Conservation (phyloP, 495 filamentous ascomycete species). For the Penicillium angulare region DNA sequence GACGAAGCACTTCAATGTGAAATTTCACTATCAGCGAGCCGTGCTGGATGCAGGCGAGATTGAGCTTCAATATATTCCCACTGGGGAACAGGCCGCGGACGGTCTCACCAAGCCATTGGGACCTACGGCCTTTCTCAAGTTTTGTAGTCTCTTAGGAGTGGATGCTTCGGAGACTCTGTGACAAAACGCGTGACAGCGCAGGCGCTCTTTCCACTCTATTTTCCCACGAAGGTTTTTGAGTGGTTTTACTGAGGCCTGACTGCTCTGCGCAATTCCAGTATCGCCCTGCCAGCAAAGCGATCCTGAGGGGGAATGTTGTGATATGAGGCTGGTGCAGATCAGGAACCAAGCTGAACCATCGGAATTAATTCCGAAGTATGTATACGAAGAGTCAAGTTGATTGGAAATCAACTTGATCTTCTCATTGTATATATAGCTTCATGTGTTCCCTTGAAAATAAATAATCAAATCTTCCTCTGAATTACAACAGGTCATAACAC, state of each 20-base stretch:
- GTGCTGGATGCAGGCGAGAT: constrained; percentile 12
- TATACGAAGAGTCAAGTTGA: constrained; percentile 1
- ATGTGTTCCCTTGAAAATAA: background rate
- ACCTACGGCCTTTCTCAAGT: constrained; percentile 9
- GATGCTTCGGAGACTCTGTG: background rate
- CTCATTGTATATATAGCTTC: background rate
- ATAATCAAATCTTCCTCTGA: background rate
- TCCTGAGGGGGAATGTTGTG: constrained; percentile 13
- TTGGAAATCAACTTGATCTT: constrained; percentile 1
- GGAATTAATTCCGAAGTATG: background rate
- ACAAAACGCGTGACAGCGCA: constrained; percentile 6
- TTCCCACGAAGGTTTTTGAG: constrained; percentile 11
- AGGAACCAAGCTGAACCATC: background rate
- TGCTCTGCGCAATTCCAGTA: constrained; percentile 13
- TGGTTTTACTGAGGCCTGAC: constrained; percentile 18
- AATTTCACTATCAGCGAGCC: constrained; percentile 19
- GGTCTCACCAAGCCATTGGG: constrained; percentile 17
- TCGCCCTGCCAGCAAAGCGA: constrained; percentile 17
- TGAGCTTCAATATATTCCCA: constrained; percentile 14
- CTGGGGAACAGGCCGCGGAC: constrained; percentile 14
- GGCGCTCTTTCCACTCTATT: constrained; percentile 16
- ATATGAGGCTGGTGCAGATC: background rate
- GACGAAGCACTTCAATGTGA: constrained; percentile 19
- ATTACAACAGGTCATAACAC: background rate
- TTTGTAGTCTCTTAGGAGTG: constrained; percentile 6